Evolutionary conservation across 805 yeast species (phyloP).

Genomic region (Yamadazyma insecticola): DNA sequence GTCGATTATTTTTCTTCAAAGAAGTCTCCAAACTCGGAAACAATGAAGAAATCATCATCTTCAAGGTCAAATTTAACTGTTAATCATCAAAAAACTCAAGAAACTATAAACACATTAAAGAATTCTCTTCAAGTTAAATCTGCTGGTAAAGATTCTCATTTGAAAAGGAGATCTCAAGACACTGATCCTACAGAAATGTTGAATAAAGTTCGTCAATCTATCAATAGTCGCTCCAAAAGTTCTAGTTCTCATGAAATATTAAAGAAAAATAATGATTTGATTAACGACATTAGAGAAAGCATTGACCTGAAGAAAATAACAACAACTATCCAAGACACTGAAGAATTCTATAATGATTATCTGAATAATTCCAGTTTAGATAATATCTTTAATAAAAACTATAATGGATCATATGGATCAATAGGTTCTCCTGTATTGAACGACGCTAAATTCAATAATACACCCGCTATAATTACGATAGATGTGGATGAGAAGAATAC

Average conservation of each 20-base stretch:
- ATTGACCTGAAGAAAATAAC: slow-evolving; percentile 30
- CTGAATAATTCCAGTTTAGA: slow-evolving; percentile 7
- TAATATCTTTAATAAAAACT: slow-evolving; percentile 1
- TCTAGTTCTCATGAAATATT: slow-evolving; percentile 4
- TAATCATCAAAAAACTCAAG: slow-evolving; percentile 10
- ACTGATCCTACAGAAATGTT: slow-evolving; percentile 22
- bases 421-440: slow-evolving; percentile 8
- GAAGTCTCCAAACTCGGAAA: slow-evolving; percentile 1
- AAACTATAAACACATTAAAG: slow-evolving; percentile 9
- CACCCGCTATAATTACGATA: slow-evolving; percentile 9
- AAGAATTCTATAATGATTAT: slow-evolving; percentile 4
- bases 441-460: neutral
- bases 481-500: slow-evolving; percentile 5
- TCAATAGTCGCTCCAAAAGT: slow-evolving; percentile 15
- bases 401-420: slow-evolving; percentile 5
- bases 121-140: slow-evolving; percentile 6
- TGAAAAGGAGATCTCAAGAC: slow-evolving; percentile 7
- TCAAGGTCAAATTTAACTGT: slow-evolving; percentile 9
- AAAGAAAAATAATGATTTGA: slow-evolving; percentile 1
- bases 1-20: slow-evolving; percentile 7
- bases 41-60: slow-evolving; percentile 6
- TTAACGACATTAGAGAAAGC: slow-evolving; percentile 31
- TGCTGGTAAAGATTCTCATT: slow-evolving; percentile 5
- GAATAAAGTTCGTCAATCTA: slow-evolving; percentile 19
- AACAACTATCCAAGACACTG: slow-evolving; percentile 10